A percentile compares a stretch with the other conserved stretches of the same genome.
These are phyloP conservation scores for Metschnikowia anglica DNA, from an alignment of 805 yeast species.

Conservation along the genomic window DNA sequence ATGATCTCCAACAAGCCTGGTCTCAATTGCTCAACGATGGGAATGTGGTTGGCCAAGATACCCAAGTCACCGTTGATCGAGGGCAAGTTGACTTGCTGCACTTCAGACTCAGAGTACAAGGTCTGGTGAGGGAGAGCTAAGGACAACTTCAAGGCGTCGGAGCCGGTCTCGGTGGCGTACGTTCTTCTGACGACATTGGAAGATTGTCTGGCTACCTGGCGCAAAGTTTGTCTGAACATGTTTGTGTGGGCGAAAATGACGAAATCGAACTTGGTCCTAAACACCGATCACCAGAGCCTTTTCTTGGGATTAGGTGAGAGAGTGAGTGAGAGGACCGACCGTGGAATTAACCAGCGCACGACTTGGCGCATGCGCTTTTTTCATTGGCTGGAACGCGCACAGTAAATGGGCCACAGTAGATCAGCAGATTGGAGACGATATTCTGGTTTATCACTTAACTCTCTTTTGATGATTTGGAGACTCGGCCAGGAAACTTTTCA, in stretches of 20 bases:
- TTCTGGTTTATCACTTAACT: neutral
- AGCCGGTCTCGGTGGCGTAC: slow-evolving; percentile 78
- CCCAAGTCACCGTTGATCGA: slow-evolving; percentile 95
- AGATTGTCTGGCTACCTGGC: slow-evolving; percentile 59
- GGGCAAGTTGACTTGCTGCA: slow-evolving; percentile 85
- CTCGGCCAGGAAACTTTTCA: no score
- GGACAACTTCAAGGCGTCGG: slow-evolving; percentile 78
- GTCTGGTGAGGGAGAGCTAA: slow-evolving; percentile 89
- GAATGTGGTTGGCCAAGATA: slow-evolving; percentile 96
- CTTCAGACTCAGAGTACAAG: slow-evolving; percentile 56
- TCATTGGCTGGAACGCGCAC: slow-evolving; percentile 30
- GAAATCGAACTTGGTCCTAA: no score
- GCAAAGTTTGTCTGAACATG: slow-evolving; percentile 65
- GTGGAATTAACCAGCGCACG: slow-evolving; percentile 21
- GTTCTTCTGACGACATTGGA: slow-evolving; percentile 66
- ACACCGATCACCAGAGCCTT: no score
- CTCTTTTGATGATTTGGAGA: no score
- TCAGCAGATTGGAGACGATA: no score
- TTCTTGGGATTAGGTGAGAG: slow-evolving; percentile 6
- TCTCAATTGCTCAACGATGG: slow-evolving; percentile 90
- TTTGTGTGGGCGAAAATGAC: no score
- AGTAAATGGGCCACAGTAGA: no score
- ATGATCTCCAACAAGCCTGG: slow-evolving; percentile 95
- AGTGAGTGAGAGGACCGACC: slow-evolving; percentile 11
- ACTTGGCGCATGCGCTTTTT: slow-evolving; percentile 23